Conservation (phyloP, 2,329 filamentous ascomycete genomes). For the Penicillium sp. region DNA sequence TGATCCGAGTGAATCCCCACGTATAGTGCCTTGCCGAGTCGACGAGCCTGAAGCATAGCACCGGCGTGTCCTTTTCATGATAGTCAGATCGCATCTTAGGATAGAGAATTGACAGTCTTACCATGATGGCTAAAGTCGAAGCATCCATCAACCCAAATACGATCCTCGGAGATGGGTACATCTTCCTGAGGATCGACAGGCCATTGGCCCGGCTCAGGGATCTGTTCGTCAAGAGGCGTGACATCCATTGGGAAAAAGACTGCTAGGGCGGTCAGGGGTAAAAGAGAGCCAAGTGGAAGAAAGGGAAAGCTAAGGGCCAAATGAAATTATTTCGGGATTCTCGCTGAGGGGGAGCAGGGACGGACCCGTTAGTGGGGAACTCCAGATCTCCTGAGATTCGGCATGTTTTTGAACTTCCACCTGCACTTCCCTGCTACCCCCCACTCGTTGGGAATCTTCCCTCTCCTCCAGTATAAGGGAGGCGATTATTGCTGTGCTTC, state of each 20-base stretch:
- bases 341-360: slow-evolving; percentile 2
- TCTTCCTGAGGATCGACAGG: slow-evolving; percentile 66
- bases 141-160: slow-evolving; percentile 98
- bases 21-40: slow-evolving; percentile 82
- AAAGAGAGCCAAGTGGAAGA: not conserved
- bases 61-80: slow-evolving; percentile 75
- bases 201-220: slow-evolving; percentile 60
- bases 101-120: slow-evolving; percentile 38
- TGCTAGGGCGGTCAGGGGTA: not conserved
- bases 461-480: not conserved
- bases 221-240: slow-evolving; percentile 29
- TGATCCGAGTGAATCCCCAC: slow-evolving; percentile 96
- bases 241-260: slow-evolving; percentile 10
- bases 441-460: not conserved
- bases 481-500: not conserved
- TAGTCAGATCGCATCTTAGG: too few relatives aligned
- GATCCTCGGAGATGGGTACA: slow-evolving; percentile 60
- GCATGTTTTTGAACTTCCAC: not conserved
- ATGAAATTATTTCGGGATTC: not conserved
- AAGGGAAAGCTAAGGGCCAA: not conserved
- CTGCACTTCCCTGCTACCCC: not conserved
- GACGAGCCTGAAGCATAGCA: slow-evolving; percentile 92
- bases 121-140: slow-evolving; percentile 99
- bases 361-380: slow-evolving; percentile 10
- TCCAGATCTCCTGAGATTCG: slow-evolving; percentile 9